phyloP scores from a whole-genome alignment of 1,284 basidiomycete genomes.

The Vanrija sp. region DNA sequence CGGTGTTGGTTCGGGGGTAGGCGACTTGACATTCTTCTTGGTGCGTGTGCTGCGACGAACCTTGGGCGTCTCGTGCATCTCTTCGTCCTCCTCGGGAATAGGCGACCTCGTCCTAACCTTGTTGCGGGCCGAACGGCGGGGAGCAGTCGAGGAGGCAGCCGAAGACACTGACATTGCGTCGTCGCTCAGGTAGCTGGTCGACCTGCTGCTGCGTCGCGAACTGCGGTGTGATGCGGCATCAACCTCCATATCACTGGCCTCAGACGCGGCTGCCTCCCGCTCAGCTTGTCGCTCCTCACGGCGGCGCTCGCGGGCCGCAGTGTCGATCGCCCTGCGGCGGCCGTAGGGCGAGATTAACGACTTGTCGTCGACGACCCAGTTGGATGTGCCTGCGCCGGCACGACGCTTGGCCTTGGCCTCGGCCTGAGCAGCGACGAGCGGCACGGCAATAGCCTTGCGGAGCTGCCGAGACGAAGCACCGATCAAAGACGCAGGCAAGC shows the following conservation, averaged over 20 bases:
- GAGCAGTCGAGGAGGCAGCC: not conserved
- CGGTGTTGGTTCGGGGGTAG: not conserved
- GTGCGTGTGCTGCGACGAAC: constrained; percentile 12
- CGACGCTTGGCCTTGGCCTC: constrained; percentile 25
- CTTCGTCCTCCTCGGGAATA: constrained; percentile 11
- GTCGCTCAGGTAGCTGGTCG: constrained; percentile 5
- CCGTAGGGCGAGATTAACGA: constrained; percentile 48
- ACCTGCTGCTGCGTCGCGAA: constrained; percentile 5
- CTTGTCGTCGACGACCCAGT: constrained; percentile 21
- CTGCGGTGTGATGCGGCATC: constrained; percentile 1
- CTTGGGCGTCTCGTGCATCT: constrained; percentile 23
- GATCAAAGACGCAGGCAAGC: constrained; percentile 24
- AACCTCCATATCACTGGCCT: constrained; percentile 16
- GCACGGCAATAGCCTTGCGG: constrained; percentile 42
- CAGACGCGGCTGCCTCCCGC: constrained; percentile 2
- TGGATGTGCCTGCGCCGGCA: constrained; percentile 4
- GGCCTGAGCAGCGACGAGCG: constrained; percentile 39
- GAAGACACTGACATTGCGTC: constrained; percentile 10
- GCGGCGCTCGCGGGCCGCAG: constrained; percentile 26
- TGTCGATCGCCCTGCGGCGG: constrained; percentile 34
- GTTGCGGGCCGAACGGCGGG: constrained; percentile 34
- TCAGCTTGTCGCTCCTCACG: constrained; percentile 3
- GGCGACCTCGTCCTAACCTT: constrained; percentile 12
- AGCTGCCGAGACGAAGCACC: constrained; percentile 40
- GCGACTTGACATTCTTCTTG: constrained; percentile 4